Evolutionary conservation across 768 basidiomycete species (phyloP), one percentile per base, ranked within the genome.

Genomic region (Psilocybe subaeruginosa): DNA sequence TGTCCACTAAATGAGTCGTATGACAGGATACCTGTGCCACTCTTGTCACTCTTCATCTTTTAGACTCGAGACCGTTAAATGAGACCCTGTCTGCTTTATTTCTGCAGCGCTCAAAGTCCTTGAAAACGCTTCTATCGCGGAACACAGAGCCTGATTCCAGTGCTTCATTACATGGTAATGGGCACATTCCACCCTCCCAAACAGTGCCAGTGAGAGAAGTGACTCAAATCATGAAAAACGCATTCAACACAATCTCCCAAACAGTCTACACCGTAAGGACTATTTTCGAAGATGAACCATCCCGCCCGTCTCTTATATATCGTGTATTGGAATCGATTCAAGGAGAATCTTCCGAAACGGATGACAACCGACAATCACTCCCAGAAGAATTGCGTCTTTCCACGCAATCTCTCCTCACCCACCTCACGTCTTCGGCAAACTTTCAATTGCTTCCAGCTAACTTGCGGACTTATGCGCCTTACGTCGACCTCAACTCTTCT

Each of bases 371-470:
- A 12, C 60, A 70, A 14, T 49, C 70, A 3, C 73, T 86, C 47
- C 83, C 86, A 8, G 56, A 74, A 27, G 87, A 85, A 64, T 80
- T 89, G 7, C 78, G 78, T 46, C 74, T 95, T 43, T 87, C 87
- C 4, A 92, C 93, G 0, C 82, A 88, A 48, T 73, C 80, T 0
- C 76, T 97, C 29, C 80, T 98, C 17, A 77, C 82, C 27, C 81
- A 82, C 8, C 81, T 97, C 23, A 94, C 94, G 0, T 95, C 95
- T 0, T 90, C 93, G 0, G 86, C 90, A 27, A 91, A 95, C 64
- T 86, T 95, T 62, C 83, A 88, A 14, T 82, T 93, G 56, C 82
- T 98, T 0, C 93, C 95, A 0, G 69, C 79, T 1, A 82, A 78
- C 60, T 82, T 98, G 61, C 83, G 82, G 64, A 81, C 84, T 4